These are phyloP conservation scores for Fomitiporia mediterranea DNA, from an alignment of 1,284 basidiomycete genomes.

Conservation along the genomic window DNA sequence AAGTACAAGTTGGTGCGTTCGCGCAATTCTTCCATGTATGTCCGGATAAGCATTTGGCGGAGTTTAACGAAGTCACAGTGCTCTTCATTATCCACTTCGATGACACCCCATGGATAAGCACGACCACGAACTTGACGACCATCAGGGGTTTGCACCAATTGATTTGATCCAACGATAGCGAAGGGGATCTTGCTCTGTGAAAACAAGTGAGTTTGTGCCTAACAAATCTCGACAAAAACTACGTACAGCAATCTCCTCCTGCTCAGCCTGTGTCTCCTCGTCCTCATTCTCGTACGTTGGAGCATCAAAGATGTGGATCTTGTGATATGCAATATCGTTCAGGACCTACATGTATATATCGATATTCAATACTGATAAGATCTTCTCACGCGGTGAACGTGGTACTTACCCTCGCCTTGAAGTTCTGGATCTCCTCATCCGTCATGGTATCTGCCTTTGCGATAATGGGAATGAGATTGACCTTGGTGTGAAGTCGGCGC, in stretches of 20 bases:
- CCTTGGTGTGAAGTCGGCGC: conserved; percentile 90
- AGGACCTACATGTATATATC: conserved; percentile 65
- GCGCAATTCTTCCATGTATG: conserved; percentile 96
- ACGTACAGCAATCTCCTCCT: conserved; percentile 83
- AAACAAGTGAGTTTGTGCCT: too few species aligned
- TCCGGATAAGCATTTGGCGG: conserved; percentile 95
- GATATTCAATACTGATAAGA: neutral
- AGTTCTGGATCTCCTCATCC: conserved; percentile 87
- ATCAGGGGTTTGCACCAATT: conserved; percentile 74
- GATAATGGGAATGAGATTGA: conserved; percentile 96
- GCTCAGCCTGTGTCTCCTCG: conserved; percentile 92
- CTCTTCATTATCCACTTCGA: conserved; percentile 97
- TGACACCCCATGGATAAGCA: conserved; percentile 93
- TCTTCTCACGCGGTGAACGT: neutral
- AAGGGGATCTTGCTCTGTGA: conserved; percentile 88
- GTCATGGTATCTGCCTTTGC: conserved; percentile 96
- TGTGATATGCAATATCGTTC: conserved; percentile 86
- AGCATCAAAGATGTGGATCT: conserved; percentile 94
- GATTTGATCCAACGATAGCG: conserved; percentile 91
- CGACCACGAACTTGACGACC: conserved; percentile 90
- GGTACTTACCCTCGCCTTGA: conserved; percentile 79
- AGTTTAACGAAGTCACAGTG: conserved; percentile 99
- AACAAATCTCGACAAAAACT: neutral
- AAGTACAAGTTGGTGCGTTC: conserved; percentile 91
- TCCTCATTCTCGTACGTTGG: conserved; percentile 96